These are phyloP conservation scores for Dendrostoma leiphaemia DNA, from an alignment of 2,329 filamentous ascomycete genomes.

Conservation along the genomic window DNA sequence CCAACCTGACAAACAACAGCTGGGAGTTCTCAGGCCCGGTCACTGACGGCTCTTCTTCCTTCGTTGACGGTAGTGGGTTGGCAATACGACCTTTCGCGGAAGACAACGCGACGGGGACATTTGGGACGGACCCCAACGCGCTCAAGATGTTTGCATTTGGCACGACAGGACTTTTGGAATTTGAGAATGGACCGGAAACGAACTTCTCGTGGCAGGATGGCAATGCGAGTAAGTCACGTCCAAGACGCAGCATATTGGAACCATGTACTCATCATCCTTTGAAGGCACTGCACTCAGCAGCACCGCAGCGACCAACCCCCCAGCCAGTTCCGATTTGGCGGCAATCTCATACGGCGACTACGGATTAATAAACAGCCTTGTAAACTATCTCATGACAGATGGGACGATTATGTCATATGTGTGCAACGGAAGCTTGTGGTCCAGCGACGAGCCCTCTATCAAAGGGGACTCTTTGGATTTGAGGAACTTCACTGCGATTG, in stretches of 20 bases:
- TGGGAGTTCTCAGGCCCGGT: conserved; percentile 1
- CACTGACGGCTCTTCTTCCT: background rate
- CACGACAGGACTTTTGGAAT: background rate
- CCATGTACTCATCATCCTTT: background rate
- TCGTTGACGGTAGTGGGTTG: background rate
- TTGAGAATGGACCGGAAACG: background rate
- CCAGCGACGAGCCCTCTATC: background rate
- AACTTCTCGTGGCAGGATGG: conserved; percentile 5
- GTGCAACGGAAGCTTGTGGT: background rate
- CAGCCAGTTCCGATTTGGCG: conserved; percentile 5
- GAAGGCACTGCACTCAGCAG: background rate
- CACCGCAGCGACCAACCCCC: background rate
- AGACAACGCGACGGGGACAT: background rate
- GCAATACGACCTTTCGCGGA: background rate
- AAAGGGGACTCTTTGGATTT: background rate
- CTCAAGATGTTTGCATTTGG: conserved; percentile 2
- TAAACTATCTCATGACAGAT: conserved; percentile 1
- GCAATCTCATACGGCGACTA: conserved; percentile 4
- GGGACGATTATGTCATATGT: background rate
- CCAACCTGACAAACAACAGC: conserved; percentile 4
- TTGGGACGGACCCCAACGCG: background rate
- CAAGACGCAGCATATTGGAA: too few relatives aligned
- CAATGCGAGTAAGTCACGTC: background rate
- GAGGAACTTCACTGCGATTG: background rate
- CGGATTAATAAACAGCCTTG: conserved; percentile 5